Percentiles rank a stretch among this genome's conserved stretches.
Evolutionary conservation across 139 green algal species (phyloP).

Genomic region (Picochlorum sp.): DNA sequence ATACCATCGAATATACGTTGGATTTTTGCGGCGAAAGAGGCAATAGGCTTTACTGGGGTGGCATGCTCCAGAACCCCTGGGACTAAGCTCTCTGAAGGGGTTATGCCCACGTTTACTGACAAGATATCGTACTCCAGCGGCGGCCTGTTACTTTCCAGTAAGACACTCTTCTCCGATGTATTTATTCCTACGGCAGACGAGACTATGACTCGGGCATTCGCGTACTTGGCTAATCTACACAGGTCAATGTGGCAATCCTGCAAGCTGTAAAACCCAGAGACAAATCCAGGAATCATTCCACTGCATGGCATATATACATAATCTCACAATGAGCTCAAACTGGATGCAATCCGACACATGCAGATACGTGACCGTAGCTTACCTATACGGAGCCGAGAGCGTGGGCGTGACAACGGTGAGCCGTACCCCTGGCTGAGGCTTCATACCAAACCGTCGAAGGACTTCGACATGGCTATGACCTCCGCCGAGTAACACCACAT

Average conservation of each 20-base stretch:
- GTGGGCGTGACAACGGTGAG: conserved; percentile 80
- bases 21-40: conserved; percentile 33
- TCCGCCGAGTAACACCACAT: conserved; percentile 80
- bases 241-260: conserved; percentile 95
- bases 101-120: conserved; percentile 88
- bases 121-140: conserved; percentile 79
- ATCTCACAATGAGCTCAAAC: not conserved
- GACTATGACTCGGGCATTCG: conserved; percentile 65
- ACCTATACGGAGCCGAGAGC: conserved; percentile 88
- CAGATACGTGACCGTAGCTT: not conserved
- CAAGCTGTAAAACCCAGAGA: conserved; percentile 81
- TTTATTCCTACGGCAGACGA: conserved; percentile 57
- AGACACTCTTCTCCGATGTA: conserved; percentile 36
- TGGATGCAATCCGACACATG: not conserved
- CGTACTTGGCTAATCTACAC: conserved; percentile 52
- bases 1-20: not conserved
- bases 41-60: conserved; percentile 89
- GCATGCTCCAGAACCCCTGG: conserved; percentile 55
- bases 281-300: conserved; percentile 93
- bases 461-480: conserved; percentile 77
- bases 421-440: conserved; percentile 60
- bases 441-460: conserved; percentile 66
- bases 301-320: conserved; percentile 32
- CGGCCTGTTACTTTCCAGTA: conserved; percentile 46
- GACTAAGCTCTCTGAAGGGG: conserved; percentile 42